phyloP scores from a whole-genome alignment of 1,284 basidiomycete genomes.

The Quambalaria eucalypti region DNA sequence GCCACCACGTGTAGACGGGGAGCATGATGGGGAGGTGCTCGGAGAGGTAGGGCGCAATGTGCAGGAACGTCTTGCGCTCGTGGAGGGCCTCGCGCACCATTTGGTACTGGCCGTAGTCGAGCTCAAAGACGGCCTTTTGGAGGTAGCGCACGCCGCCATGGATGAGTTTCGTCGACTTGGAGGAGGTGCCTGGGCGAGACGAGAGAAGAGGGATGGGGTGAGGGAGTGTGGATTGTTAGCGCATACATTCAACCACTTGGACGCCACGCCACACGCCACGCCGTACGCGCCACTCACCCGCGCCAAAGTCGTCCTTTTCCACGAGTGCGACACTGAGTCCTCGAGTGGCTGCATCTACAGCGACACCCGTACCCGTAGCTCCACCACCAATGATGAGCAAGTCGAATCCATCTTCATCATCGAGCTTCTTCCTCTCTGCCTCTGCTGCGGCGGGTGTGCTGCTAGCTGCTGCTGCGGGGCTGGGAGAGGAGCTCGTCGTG shows the following conservation, averaged over 20 bases:
- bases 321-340: constrained; percentile 88
- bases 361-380: constrained; percentile 87
- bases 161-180: constrained; percentile 93
- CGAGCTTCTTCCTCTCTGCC: constrained; percentile 16
- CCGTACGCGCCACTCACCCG: constrained; percentile 51
- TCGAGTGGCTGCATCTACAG: constrained; percentile 82
- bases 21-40: constrained; percentile 89
- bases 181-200: constrained; percentile 65
- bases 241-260: no score
- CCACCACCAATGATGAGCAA: constrained; percentile 80
- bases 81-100: constrained; percentile 87
- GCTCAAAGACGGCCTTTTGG: constrained; percentile 88
- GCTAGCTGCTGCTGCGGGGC: constrained; percentile 27
- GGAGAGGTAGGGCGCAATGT: constrained; percentile 89
- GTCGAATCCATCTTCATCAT: constrained; percentile 50
- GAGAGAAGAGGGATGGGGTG: not conserved
- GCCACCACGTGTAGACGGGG: constrained; percentile 70
- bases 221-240: not conserved
- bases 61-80: constrained; percentile 84
- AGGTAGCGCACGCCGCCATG: constrained; percentile 96
- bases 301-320: constrained; percentile 83
- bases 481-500: constrained; percentile 23
- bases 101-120: constrained; percentile 80
- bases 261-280: no score
- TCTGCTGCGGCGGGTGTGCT: constrained; percentile 11